Base-by-base conservation (phyloP, 768 basidiomycete genomes). In the Kwoniella pini region DNA sequence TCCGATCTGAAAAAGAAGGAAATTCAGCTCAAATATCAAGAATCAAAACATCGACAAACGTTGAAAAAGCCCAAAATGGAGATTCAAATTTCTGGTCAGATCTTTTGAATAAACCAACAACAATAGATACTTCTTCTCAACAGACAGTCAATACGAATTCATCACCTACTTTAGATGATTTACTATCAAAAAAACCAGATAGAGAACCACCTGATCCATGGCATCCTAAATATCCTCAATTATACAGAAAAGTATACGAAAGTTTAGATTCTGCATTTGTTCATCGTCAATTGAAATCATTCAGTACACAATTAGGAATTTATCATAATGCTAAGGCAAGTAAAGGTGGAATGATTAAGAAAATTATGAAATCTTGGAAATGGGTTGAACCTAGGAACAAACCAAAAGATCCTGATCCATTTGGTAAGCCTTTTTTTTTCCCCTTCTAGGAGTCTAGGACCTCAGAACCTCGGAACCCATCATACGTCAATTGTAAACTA, bases 321-420 rank as follows among this genome's bases (percentile, higher is more conserved):
- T 43, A 51, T 15, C 24, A 26, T 26, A 26, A 38, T 30, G 26
- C 26, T 13, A 61, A 38, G n/a, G 52, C 15, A 4, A 49, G 26
- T 26, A 61, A 61, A 40, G 24, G 43, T 9, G 19, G 27, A 9
- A 36, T 48, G 15, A 49, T 61, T 11, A 53, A 42, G 36, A 54
- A 54, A 24, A 54, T 61, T 21, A 33, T 61, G 52, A 46, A 46
- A 30, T 30, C 48, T 26, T 61, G 59, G 59, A 42, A 40, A 9
- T 61, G 59, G 59, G 33, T 49, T 7, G 52, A 61, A 49, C 59
- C 59, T 24, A 61, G 39, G 22, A 39, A 51, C 9, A 48, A 42
- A 38, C 33, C 43, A 22, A 21, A 26, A 36, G 28, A 31, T 31
- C 40, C 40, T 42, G 12, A 42, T 13, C 40, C 40, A 13, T 13